phyloP scores from a whole-genome alignment of 345 rosid species.

The Salix suchowensis region DNA sequence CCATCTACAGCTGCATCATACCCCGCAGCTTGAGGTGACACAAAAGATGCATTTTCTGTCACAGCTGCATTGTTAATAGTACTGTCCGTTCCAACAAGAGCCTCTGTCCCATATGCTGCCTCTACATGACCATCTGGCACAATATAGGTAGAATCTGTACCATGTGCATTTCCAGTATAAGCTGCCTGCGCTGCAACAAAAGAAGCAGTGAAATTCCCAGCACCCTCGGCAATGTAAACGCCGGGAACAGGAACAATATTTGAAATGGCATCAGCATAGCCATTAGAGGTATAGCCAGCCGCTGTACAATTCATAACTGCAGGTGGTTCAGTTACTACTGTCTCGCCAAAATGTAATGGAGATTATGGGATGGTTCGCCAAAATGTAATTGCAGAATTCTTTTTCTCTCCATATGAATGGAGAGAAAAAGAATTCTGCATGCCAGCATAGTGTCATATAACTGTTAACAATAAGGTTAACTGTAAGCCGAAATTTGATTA shows the following conservation, averaged over 20 bases:
- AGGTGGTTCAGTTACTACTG: constrained; percentile 46
- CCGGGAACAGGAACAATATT: constrained; percentile 15
- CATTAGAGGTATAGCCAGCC: constrained; percentile 27
- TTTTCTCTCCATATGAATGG: background rate
- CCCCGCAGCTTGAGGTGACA: constrained; percentile 24
- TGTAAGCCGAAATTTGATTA: background rate
- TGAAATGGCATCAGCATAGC: constrained; percentile 17
- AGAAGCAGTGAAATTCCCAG: constrained; percentile 32
- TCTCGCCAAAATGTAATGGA: constrained; percentile 27
- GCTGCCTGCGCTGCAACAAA: constrained; percentile 22
- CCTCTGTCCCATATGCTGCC: constrained; percentile 18
- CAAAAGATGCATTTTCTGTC: constrained; percentile 13
- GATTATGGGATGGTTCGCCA: too few relatives aligned
- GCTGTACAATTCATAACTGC: constrained; percentile 32
- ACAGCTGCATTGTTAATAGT: constrained; percentile 19
- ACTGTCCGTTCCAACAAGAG: constrained; percentile 16
- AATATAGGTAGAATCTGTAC: constrained; percentile 16
- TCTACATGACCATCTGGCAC: constrained; percentile 22
- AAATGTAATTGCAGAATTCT: too few relatives aligned
- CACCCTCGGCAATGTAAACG: constrained; percentile 29
- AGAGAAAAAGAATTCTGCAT: background rate
- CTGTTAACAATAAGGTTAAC: background rate
- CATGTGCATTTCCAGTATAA: constrained; percentile 18
- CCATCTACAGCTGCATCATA: constrained; percentile 57
- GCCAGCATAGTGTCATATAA: background rate